A percentile compares a stretch with the other conserved stretches of the same genome.
phyloP scores from a whole-genome alignment of 257 asterid genomes.

The Coffea eugenioides region DNA sequence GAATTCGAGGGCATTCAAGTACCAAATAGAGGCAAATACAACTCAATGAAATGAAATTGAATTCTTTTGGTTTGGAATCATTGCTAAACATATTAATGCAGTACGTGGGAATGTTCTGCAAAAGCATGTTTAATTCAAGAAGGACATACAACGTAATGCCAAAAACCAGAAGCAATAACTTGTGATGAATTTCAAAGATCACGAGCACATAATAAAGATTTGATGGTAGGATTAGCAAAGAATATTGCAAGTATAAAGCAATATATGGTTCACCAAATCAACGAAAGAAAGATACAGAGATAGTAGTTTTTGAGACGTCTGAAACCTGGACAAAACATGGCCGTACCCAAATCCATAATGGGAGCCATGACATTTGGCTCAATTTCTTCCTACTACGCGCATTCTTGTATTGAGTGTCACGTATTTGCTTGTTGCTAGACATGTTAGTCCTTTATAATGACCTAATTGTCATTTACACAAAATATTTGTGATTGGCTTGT shows the following conservation, averaged over 20 bases:
- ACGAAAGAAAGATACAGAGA: not conserved
- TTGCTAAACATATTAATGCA: too few species aligned
- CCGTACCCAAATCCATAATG: not conserved
- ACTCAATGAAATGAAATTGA: too few species aligned
- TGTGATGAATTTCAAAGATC: not conserved
- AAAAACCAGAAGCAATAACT: not conserved
- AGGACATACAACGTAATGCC: too few species aligned
- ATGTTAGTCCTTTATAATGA: not conserved
- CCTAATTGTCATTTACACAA: not conserved
- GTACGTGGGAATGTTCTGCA: too few species aligned
- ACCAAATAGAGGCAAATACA: too few species aligned
- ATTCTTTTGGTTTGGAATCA: too few species aligned
- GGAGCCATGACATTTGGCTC: constrained; percentile 23
- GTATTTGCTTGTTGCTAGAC: constrained; percentile 17
- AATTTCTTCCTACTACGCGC: constrained; percentile 14
- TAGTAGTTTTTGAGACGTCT: not conserved
- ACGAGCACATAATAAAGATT: not conserved
- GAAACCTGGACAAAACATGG: not conserved
- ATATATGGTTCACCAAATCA: not conserved
- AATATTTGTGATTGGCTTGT: not conserved
- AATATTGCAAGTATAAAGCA: not conserved
- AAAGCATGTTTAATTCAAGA: too few species aligned
- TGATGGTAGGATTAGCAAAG: not conserved
- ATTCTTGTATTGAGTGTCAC: constrained; percentile 13
- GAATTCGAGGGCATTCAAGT: too few species aligned